Conservation (phyloP, 1,284 basidiomycete genomes). For the Leccinum pallidistipes region DNA sequence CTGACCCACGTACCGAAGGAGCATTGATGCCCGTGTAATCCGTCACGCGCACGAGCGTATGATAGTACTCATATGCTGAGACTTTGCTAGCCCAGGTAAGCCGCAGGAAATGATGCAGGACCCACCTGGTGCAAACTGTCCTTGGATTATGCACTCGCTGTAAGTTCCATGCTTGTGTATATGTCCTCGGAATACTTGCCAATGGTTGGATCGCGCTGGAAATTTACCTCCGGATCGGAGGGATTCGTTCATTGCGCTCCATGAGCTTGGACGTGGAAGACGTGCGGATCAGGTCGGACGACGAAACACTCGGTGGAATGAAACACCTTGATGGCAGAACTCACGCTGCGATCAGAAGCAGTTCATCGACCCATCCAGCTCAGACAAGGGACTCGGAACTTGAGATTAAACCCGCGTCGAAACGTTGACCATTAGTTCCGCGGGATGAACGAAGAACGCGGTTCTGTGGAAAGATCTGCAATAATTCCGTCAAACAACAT, state of each 20-base stretch:
- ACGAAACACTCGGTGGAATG: not conserved
- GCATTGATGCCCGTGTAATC: too few species aligned
- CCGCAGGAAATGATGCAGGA: too few species aligned
- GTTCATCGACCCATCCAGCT: not conserved
- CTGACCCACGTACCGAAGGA: too few species aligned
- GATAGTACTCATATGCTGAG: too few species aligned
- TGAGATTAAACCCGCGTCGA: not conserved
- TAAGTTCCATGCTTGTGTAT: not conserved
- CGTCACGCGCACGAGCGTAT: too few species aligned
- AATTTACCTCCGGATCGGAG: not conserved
- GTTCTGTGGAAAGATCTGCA: not conserved
- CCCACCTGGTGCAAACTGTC: too few species aligned
- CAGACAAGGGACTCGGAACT: not conserved
- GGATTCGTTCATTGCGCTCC: not conserved
- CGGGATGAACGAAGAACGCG: too few species aligned
- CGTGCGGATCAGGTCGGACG: not conserved
- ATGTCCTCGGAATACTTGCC: not conserved
- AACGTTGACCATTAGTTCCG: not conserved
- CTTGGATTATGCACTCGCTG: too few species aligned
- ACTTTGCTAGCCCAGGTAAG: too few species aligned
- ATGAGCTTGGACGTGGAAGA: not conserved
- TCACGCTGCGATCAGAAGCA: not conserved
- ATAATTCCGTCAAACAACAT: too few species aligned
- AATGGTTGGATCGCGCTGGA: not conserved
- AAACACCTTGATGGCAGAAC: not conserved